phyloP scores from a whole-genome alignment of 169 alveolate genomes.

The Cardiosporidium cionae region DNA sequence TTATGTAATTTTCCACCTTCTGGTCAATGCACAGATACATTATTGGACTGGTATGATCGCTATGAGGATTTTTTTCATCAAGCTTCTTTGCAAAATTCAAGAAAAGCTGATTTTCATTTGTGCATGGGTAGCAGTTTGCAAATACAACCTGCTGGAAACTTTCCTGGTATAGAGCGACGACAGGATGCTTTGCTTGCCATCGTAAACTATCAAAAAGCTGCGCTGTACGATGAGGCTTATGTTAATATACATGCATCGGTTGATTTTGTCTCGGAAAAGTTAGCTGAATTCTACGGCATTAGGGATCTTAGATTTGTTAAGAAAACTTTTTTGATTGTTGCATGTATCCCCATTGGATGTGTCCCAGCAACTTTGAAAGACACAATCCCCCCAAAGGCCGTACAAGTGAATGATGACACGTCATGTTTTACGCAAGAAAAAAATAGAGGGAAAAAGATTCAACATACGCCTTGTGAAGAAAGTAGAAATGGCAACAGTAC shows the following conservation, averaged over 20 bases:
- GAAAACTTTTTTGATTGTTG: neutral
- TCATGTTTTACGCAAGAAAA: too few species aligned
- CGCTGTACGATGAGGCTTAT: conserved; percentile 49
- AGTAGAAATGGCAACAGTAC: too few species aligned
- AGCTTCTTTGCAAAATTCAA: conserved; percentile 44
- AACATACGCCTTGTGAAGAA: too few species aligned
- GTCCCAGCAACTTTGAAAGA: too few species aligned
- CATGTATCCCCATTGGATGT: neutral
- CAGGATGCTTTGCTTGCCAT: conserved; percentile 45
- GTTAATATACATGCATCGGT: conserved; percentile 56
- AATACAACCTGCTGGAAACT: conserved; percentile 68
- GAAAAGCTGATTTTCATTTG: conserved; percentile 58
- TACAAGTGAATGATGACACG: too few species aligned
- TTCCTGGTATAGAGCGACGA: conserved; percentile 54
- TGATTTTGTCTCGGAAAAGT: conserved; percentile 18
- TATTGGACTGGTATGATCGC: conserved; percentile 69
- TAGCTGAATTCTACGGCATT: neutral
- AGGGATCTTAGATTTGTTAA: neutral
- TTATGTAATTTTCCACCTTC: conserved; percentile 63
- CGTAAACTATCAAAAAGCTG: conserved; percentile 63
- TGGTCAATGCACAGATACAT: conserved; percentile 64
- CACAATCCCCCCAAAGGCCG: too few species aligned
- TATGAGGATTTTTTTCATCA: conserved; percentile 58
- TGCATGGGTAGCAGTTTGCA: conserved; percentile 64
- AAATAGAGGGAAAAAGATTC: too few species aligned